These are phyloP conservation scores for Pleurotus cornucopiae DNA, from an alignment of 768 basidiomycete species.

Conservation along the genomic window DNA sequence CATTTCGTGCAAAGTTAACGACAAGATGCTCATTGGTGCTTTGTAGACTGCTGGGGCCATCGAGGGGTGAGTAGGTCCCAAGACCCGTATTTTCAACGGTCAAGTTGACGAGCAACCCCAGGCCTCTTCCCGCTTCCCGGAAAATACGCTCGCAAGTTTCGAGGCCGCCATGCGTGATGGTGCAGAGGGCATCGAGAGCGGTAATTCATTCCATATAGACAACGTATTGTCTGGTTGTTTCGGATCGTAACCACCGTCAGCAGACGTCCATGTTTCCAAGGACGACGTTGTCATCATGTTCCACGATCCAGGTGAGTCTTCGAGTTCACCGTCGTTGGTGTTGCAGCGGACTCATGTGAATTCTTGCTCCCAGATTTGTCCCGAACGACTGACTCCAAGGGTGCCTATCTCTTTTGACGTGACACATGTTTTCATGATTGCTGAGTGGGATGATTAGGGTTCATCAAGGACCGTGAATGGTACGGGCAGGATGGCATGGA, in stretches of 20 bases:
- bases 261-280: conserved; percentile 92
- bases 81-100: too few species aligned
- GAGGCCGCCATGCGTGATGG: conserved; percentile 93
- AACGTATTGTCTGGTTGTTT: conserved; percentile 27
- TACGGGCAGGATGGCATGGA: conserved; percentile 68
- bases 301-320: conserved; percentile 77
- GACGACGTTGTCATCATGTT: conserved; percentile 93
- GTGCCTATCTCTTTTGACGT: conserved; percentile 24
- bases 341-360: conserved; percentile 14
- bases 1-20: not conserved
- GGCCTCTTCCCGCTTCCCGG: conserved; percentile 85
- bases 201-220: conserved; percentile 51
- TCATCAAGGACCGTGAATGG: conserved; percentile 71
- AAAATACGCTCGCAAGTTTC: conserved; percentile 95
- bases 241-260: conserved; percentile 45
- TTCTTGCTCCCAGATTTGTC: conserved; percentile 45
- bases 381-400: conserved; percentile 79
- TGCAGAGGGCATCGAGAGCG: conserved; percentile 95
- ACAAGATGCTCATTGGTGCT: not conserved
- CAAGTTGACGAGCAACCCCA: conserved; percentile 20
- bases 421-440: not conserved
- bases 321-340: conserved; percentile 13
- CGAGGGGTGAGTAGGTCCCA: conserved; percentile 35
- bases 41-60: conserved; percentile 65
- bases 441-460: conserved; percentile 32